A percentile compares a stretch with the other conserved stretches of the same genome.
Evolutionary conservation across 208 protist species (phyloP).

Genomic region (Trypanosoma lewisi): DNA sequence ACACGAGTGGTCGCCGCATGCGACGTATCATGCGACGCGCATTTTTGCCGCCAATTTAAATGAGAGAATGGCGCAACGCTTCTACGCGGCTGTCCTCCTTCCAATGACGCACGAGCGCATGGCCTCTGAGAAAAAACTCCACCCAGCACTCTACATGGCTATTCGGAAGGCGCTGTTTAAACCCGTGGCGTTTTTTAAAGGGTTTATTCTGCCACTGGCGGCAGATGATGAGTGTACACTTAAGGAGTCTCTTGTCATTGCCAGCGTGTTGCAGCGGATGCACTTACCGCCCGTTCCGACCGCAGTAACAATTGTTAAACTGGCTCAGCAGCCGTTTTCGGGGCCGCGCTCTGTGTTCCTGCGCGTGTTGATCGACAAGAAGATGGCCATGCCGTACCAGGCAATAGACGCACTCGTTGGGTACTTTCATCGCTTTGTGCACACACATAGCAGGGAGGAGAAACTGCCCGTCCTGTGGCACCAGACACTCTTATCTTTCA

Average conservation of each 20-base stretch:
- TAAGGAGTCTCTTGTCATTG: constrained; percentile 94
- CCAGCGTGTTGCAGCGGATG: constrained; percentile 90
- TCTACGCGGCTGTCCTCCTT: constrained; percentile 97
- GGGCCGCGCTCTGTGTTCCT: constrained; percentile 93
- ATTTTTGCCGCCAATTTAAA: constrained; percentile 98
- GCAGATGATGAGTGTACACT: constrained; percentile 94
- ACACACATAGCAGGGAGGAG: constrained; percentile 72
- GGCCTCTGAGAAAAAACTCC: constrained; percentile 90
- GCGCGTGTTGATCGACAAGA: constrained; percentile 97
- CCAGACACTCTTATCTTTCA: constrained; percentile 94
- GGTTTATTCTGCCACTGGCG: constrained; percentile 97
- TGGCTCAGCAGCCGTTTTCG: constrained; percentile 92
- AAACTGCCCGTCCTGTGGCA: constrained; percentile 97
- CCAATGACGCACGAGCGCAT: constrained; percentile 91
- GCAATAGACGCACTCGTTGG: constrained; percentile 95
- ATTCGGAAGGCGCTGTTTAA: constrained; percentile 98
- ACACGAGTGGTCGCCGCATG: constrained; percentile 94
- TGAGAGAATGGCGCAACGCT: constrained; percentile 96
- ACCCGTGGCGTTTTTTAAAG: constrained; percentile 99
- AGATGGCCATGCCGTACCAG: constrained; percentile 96
- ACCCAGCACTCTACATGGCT: constrained; percentile 98
- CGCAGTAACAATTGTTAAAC: constrained; percentile 93
- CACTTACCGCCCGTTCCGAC: constrained; percentile 91
- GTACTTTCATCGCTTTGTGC: constrained; percentile 94
- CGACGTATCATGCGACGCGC: constrained; percentile 94